These are phyloP conservation scores for Calocybe indica DNA, from an alignment of 768 basidiomycete species.

Conservation along the genomic window DNA sequence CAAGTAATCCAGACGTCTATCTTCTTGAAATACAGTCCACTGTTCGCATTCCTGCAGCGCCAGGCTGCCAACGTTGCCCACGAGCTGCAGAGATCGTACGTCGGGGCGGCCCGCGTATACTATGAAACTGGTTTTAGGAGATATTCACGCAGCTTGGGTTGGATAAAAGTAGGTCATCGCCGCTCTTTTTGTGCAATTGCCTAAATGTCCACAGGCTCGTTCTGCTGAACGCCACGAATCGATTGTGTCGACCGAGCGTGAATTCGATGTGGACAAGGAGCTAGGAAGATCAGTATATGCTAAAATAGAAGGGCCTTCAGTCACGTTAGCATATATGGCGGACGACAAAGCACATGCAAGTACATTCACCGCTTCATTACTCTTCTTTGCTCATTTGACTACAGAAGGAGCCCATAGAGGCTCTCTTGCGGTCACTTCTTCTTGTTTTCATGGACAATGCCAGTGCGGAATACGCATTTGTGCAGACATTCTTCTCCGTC, in stretches of 20 bases:
- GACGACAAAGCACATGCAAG: constrained; percentile 85
- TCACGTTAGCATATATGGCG: constrained; percentile 81
- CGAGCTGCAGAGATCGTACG: constrained; percentile 86
- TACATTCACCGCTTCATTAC: constrained; percentile 3
- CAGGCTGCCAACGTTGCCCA: constrained; percentile 77
- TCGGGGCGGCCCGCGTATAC: constrained; percentile 78
- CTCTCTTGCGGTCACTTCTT: constrained; percentile 76
- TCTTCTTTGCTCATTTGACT: neutral
- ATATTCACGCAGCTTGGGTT: constrained; percentile 77
- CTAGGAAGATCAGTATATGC: constrained; percentile 57
- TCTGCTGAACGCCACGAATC: constrained; percentile 64
- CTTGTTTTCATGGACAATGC: constrained; percentile 95
- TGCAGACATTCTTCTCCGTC: constrained; percentile 74
- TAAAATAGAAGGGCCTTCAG: constrained; percentile 73
- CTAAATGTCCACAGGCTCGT: constrained; percentile 41
- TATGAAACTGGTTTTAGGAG: constrained; percentile 94
- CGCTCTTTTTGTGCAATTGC: neutral
- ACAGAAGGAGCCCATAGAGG: constrained; percentile 81
- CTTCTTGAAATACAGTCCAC: constrained; percentile 72
- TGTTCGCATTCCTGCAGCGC: constrained; percentile 82
- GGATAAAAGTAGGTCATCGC: constrained; percentile 56
- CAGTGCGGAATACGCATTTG: constrained; percentile 85
- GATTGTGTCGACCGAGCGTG: constrained; percentile 44
- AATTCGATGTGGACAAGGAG: constrained; percentile 37
- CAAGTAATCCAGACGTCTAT: constrained; percentile 87